phyloP scores from a whole-genome alignment of 768 basidiomycete genomes.

The Pulveroboletus frians region DNA sequence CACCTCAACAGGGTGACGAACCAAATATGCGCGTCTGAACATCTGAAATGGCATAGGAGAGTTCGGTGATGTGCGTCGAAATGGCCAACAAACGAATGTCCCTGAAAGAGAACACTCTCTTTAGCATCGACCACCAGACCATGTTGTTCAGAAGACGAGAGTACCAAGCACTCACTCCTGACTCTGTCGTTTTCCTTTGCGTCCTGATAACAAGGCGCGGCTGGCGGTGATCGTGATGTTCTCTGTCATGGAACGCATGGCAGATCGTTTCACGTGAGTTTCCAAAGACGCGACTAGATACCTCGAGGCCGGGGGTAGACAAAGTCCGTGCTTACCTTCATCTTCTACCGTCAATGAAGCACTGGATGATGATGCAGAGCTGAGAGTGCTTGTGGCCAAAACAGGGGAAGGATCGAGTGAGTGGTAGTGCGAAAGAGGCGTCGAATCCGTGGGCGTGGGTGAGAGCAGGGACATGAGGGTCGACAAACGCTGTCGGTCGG shows the following conservation, averaged over 20 bases:
- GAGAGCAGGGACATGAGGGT: constrained; percentile 22
- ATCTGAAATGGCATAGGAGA: constrained; percentile 82
- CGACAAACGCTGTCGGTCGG: background rate
- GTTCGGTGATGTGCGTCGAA: constrained; percentile 82
- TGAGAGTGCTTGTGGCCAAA: constrained; percentile 14
- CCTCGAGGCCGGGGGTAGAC: constrained; percentile 17
- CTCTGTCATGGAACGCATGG: constrained; percentile 42
- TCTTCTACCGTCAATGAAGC: constrained; percentile 52
- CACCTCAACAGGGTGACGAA: constrained; percentile 28
- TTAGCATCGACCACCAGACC: constrained; percentile 25
- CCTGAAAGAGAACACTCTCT: constrained; percentile 37
- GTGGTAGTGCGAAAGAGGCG: constrained; percentile 31
- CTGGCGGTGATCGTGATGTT: constrained; percentile 66
- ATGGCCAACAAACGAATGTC: constrained; percentile 73
- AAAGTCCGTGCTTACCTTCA: constrained; percentile 48
- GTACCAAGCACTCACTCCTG: constrained; percentile 54
- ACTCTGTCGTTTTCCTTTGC: constrained; percentile 51
- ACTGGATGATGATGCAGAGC: constrained; percentile 42
- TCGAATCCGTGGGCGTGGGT: constrained; percentile 24
- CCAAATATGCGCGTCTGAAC: constrained; percentile 91
- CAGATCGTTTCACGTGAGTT: constrained; percentile 32
- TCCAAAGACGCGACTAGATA: constrained; percentile 19
- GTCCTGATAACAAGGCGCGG: constrained; percentile 38
- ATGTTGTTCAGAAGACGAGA: constrained; percentile 17
- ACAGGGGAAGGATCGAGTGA: constrained; percentile 30